These are phyloP conservation scores for Astragalus glycyphyllos DNA, from an alignment of 306 rosid species.

Conservation along the genomic window DNA sequence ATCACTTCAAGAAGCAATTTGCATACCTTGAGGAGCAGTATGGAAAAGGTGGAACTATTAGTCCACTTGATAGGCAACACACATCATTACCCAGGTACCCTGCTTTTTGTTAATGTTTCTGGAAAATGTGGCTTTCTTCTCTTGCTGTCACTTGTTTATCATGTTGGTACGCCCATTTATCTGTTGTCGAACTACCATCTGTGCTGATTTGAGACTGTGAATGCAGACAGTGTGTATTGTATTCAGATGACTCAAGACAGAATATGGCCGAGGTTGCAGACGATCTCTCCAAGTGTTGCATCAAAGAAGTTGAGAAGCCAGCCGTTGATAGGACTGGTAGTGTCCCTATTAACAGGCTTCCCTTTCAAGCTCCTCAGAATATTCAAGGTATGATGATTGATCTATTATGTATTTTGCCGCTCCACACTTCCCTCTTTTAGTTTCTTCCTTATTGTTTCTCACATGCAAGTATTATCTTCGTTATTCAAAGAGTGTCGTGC, in stretches of 20 bases:
- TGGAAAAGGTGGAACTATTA: conserved; percentile 78
- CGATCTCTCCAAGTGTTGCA: conserved; percentile 81
- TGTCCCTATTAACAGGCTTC: conserved; percentile 64
- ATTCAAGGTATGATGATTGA: conserved; percentile 69
- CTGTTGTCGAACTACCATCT: conserved; percentile 12
- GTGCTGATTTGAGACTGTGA: conserved; percentile 47
- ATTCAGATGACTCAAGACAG: conserved; percentile 66
- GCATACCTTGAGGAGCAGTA: conserved; percentile 97
- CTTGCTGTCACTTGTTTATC: conserved; percentile 24
- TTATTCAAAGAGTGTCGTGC: not conserved
- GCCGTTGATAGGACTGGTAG: conserved; percentile 63
- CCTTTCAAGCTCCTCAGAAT: conserved; percentile 78
- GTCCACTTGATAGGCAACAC: conserved; percentile 94
- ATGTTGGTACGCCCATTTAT: conserved; percentile 10
- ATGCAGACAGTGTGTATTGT: conserved; percentile 77
- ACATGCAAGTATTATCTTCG: conserved; percentile 19
- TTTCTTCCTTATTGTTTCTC: conserved; percentile 10
- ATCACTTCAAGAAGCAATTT: conserved; percentile 98
- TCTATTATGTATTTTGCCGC: not conserved
- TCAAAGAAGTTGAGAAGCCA: conserved; percentile 85
- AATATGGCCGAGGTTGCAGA: conserved; percentile 72
- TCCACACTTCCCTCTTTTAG: conserved; percentile 6
- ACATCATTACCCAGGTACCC: conserved; percentile 92
- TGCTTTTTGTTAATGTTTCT: conserved; percentile 14
- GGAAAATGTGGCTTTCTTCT: conserved; percentile 14